phyloP scores from a whole-genome alignment of 768 basidiomycete species.

The Rhodotorula sphaerocarpa region DNA sequence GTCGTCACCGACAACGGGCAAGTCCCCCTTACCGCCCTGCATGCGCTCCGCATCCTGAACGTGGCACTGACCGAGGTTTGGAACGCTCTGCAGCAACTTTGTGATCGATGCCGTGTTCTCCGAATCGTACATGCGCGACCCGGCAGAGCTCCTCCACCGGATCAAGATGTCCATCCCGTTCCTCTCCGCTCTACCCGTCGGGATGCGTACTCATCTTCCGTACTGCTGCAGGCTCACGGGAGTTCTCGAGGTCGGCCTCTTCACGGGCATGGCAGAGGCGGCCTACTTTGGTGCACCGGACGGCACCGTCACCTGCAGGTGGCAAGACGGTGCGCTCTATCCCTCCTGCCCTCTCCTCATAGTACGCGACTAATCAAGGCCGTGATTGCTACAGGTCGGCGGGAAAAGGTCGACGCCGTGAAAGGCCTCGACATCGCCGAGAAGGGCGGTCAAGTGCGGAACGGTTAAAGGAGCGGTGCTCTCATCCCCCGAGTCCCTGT shows the following conservation, averaged over 20 bases:
- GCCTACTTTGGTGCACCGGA: constrained; percentile 65
- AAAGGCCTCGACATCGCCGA: constrained; percentile 3
- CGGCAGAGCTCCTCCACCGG: constrained; percentile 57
- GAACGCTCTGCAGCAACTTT: constrained; percentile 54
- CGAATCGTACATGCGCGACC: constrained; percentile 52
- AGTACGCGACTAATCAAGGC: background rate
- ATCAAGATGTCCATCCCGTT: constrained; percentile 53
- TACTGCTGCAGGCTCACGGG: constrained; percentile 91
- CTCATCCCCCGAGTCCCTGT: too few species aligned
- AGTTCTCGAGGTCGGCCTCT: constrained; percentile 97
- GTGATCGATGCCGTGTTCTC: constrained; percentile 92
- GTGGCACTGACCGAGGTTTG: background rate
- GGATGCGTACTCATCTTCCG: too few species aligned
- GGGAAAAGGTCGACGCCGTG: constrained; percentile 2
- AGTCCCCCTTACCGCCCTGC: background rate
- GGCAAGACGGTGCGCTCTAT: constrained; percentile 18
- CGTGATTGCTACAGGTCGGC: background rate
- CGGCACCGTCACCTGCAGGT: constrained; percentile 29
- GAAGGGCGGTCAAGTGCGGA: background rate
- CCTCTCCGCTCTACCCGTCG: background rate
- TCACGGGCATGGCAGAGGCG: constrained; percentile 81
- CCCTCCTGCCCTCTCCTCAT: too few species aligned
- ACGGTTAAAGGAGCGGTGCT: too few species aligned
- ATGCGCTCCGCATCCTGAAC: too few species aligned
- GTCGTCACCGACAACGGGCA: constrained; percentile 87